Percentiles rank a stretch among this genome's conserved stretches.
Evolutionary conservation across 192 early-diverging fungal species (phyloP).

Genomic region (Umbelopsis sp.): DNA sequence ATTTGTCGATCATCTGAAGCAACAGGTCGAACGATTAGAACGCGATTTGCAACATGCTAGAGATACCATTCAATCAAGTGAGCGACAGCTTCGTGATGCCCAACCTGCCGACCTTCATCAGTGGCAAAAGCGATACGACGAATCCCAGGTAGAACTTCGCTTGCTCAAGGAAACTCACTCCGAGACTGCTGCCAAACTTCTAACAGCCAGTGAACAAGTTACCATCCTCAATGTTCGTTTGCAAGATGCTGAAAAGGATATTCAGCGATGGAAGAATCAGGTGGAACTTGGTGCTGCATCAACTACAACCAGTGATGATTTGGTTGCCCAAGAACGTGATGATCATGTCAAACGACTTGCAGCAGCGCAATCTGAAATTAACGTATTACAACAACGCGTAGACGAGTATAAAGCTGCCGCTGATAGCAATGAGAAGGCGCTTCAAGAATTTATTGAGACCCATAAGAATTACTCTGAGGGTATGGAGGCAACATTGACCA

Average conservation of each 20-base stretch:
- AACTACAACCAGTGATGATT: background rate
- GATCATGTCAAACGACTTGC: slow-evolving; percentile 9
- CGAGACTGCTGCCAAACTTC: slow-evolving; percentile 10
- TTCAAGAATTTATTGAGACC: slow-evolving; percentile 6
- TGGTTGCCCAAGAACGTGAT: background rate
- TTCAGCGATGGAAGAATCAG: slow-evolving; percentile 5
- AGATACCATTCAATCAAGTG: slow-evolving; percentile 8
- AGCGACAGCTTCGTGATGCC: slow-evolving; percentile 13
- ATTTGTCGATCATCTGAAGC: slow-evolving; percentile 11
- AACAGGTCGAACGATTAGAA: background rate
- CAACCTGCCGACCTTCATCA: background rate
- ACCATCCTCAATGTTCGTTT: background rate
- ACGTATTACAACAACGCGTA: background rate
- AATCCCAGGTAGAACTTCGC: slow-evolving; percentile 4
- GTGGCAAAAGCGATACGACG: slow-evolving; percentile 19
- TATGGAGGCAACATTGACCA: slow-evolving; percentile 3
- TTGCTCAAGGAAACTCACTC: background rate
- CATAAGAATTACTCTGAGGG: slow-evolving; percentile 13
- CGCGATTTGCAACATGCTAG: slow-evolving; percentile 14
- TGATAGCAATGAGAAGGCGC: slow-evolving; percentile 10
- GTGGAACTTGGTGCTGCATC: background rate
- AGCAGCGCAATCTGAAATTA: background rate
- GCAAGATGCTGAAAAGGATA: slow-evolving; percentile 14
- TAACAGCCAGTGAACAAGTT: slow-evolving; percentile 6
- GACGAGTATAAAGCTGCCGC: slow-evolving; percentile 16